Conservation (phyloP, 495 filamentous ascomycete species). For the Xeromyces bisporus region DNA sequence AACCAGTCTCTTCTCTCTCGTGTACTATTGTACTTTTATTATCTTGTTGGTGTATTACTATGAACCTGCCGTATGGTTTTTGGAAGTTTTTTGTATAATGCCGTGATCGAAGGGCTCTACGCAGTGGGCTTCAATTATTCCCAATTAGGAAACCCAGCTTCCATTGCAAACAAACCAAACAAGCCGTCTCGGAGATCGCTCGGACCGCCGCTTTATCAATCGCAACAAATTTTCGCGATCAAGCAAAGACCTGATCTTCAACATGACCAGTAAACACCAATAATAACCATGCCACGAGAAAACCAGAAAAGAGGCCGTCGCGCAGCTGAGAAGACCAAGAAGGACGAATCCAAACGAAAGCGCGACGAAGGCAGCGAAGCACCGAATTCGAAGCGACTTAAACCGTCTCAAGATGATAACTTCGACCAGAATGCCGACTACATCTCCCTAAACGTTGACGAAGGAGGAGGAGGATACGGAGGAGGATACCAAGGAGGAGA, state of each 20-base stretch:
- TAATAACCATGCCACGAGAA: constrained; percentile 31
- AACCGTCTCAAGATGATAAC: constrained; percentile 16
- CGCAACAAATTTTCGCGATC: background rate
- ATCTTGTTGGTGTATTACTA: constrained; percentile 10
- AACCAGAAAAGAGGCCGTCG: constrained; percentile 53
- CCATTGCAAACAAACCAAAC: constrained; percentile 1
- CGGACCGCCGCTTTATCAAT: background rate
- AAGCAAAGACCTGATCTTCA: background rate
- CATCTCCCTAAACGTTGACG: constrained; percentile 22
- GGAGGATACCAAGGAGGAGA: no score
- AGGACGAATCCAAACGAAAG: constrained; percentile 27
- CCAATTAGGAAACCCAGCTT: background rate
- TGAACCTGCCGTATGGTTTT: no score
- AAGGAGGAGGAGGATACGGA: no score
- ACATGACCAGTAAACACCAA: constrained; percentile 1
- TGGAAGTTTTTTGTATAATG: no score
- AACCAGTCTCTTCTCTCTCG: constrained; percentile 2
- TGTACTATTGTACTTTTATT: background rate
- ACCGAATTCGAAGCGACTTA: constrained; percentile 21
- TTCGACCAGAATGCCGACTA: constrained; percentile 14
- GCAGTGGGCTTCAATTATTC: no score
- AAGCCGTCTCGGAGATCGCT: background rate
- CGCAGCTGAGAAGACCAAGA: constrained; percentile 33
- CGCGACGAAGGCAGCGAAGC: constrained; percentile 26
- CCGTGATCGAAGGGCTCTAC: no score